phyloP scores from a whole-genome alignment of 129 eudicot genomes.

The Centrapalus pauciflorus region DNA sequence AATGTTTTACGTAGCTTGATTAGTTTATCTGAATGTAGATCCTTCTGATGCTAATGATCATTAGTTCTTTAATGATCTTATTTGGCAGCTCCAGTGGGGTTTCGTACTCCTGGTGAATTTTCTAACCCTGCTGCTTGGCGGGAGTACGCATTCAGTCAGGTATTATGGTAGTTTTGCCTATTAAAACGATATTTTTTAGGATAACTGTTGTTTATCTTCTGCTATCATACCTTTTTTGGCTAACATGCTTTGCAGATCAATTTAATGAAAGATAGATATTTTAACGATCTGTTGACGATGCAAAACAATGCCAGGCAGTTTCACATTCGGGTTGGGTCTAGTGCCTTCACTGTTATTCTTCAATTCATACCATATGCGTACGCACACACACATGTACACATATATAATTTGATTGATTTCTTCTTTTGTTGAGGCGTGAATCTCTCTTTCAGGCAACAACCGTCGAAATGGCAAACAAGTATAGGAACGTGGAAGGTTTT shows the following conservation, averaged over 20 bases:
- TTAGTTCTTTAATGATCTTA: background rate
- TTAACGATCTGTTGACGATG: background rate
- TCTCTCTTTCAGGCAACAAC: conserved; percentile 16
- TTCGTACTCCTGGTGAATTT: conserved; percentile 4
- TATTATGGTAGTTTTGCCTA: background rate
- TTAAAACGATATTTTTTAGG: background rate
- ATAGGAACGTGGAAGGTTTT: background rate
- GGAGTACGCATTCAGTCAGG: conserved; percentile 19
- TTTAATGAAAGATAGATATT: background rate
- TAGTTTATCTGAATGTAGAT: background rate
- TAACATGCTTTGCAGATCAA: conserved; percentile 25
- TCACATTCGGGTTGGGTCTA: conserved; percentile 3
- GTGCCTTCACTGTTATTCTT: too few species aligned
- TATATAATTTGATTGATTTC: too few species aligned
- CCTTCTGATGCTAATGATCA: background rate
- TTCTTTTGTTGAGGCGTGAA: background rate
- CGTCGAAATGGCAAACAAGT: background rate
- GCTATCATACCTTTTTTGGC: too few species aligned
- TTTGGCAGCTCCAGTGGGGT: conserved; percentile 10
- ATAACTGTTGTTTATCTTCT: too few species aligned
- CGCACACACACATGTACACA: background rate
- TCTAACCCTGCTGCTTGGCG: background rate
- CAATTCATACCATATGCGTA: background rate
- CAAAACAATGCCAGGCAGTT: background rate
- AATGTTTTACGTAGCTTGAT: background rate